Evolutionary conservation across 345 rosid genomes (phyloP), one percentile per base, ranked within the genome.

Genomic region (Odontarrhena argentea): DNA sequence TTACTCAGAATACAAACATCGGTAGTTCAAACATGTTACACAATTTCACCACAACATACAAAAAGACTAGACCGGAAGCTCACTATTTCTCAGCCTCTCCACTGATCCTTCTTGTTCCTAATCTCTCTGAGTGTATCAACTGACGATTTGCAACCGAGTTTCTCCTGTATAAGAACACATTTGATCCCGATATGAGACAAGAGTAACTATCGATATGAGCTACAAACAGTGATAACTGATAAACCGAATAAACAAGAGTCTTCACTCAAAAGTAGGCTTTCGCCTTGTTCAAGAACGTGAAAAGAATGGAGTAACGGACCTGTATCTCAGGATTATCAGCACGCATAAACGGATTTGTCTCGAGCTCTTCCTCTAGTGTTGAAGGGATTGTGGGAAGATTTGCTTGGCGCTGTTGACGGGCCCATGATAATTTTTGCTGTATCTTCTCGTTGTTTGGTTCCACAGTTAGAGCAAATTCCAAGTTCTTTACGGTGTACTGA

Each of bases 401-500:
- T 74, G 84, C 83, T 70, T 79, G 74, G 62, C 76, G 85, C 76
- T 85, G 96, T 48, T 82, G 71, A 69, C 82, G 85, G 46, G 99
- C 96, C 99, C 96, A 87, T 48, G 80, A 62, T 22, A 94, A 65
- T 79, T 91, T 90, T 63, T 88, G 83, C 64, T 80, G 84, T 76
- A 81, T 78, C 76, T 85, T 85, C 34, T 30, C 81, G 42, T 85
- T 93, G 58, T 82, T 79, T 70, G 92, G 95, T 55, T 93, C 99
- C 11, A 88, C 87, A 18, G 92, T 82, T 22, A 65, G 51, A 15
- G 91, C 97, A 69, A 93, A 93, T 71, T 83, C 87, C 86, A 93
- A 74, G 89, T 90, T 93, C 86, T 90, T 91, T 75, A 86, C 83
- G 0, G 98, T 88, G 77, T 90, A 93, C 98, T 90, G 77, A 50